phyloP scores from a whole-genome alignment of 345 rosid species.

The Luvunga scandens region DNA sequence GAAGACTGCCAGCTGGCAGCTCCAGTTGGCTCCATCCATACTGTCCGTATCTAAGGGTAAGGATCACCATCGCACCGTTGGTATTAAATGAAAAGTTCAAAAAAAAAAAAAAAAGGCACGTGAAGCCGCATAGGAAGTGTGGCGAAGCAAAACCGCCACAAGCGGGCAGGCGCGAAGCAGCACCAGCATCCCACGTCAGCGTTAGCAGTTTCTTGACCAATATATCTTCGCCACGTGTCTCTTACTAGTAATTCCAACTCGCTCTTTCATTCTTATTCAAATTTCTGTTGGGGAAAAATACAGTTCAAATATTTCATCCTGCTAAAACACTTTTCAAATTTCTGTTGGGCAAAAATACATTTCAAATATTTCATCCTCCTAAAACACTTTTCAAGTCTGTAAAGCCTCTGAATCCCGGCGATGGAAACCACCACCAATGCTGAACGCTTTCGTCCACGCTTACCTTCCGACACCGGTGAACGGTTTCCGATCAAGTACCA shows the following conservation, averaged over 20 bases:
- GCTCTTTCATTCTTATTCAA: background rate
- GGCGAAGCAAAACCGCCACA: constrained; percentile 3
- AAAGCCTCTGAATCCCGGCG: background rate
- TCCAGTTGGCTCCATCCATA: background rate
- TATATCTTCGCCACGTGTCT: background rate
- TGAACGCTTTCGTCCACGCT: background rate
- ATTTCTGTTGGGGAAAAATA: too few relatives aligned
- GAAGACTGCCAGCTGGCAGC: background rate
- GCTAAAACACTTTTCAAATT: too few relatives aligned
- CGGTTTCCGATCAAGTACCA: background rate
- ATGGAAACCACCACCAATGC: constrained; percentile 12
- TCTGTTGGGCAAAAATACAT: background rate
- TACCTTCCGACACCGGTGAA: background rate
- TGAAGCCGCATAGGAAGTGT: background rate
- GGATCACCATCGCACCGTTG: background rate
- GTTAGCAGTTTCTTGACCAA: background rate
- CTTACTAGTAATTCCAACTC: background rate
- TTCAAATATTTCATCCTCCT: background rate
- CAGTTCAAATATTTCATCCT: too few relatives aligned
- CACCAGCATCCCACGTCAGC: constrained; percentile 4
- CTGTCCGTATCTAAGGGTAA: background rate
- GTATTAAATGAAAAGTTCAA: background rate
- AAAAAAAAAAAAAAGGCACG: background rate
- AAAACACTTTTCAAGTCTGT: background rate
- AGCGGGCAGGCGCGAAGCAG: background rate